Percentiles rank a stretch among this genome's conserved stretches.
These are phyloP conservation scores for Scheffersomyces coipomensis DNA, from an alignment of 805 yeast species.

Conservation along the genomic window DNA sequence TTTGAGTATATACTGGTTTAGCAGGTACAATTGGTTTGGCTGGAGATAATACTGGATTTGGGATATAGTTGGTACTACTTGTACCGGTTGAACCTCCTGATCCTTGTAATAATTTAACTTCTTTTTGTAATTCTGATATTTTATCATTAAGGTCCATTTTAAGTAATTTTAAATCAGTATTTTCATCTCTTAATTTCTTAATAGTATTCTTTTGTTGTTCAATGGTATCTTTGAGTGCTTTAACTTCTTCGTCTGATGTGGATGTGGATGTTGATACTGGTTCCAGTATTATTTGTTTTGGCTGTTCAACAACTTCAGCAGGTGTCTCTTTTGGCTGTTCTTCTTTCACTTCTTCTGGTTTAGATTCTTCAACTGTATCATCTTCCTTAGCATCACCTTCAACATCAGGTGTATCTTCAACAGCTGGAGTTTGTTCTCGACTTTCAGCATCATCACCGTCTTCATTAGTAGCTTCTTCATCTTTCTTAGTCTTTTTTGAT, in stretches of 20 bases:
- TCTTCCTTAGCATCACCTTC: slow-evolving; percentile 22
- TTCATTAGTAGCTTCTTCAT: slow-evolving; percentile 17
- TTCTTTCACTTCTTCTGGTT: slow-evolving; percentile 4
- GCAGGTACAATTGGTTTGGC: slow-evolving; percentile 16
- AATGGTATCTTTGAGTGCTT: slow-evolving; percentile 21
- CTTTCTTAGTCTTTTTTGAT: slow-evolving; percentile 39
- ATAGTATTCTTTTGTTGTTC: slow-evolving; percentile 33
- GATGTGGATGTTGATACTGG: background rate
- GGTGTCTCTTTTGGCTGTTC: slow-evolving; percentile 2
- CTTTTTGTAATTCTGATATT: slow-evolving; percentile 25
- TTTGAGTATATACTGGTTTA: slow-evolving; percentile 25
- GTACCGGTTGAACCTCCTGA: background rate
- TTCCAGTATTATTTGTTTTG: background rate
- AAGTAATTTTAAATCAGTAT: slow-evolving; percentile 39
- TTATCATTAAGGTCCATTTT: slow-evolving; percentile 38
- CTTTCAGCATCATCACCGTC: slow-evolving; percentile 22
- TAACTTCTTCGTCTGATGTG: slow-evolving; percentile 8
- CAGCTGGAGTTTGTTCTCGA: slow-evolving; percentile 8
- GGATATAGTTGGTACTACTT: background rate
- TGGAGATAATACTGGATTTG: background rate
- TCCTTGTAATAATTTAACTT: slow-evolving; percentile 13
- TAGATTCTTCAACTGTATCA: slow-evolving; percentile 18
- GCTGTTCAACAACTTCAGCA: slow-evolving; percentile 2
- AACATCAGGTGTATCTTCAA: slow-evolving; percentile 10
- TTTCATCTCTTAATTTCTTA: slow-evolving; percentile 36